These are phyloP conservation scores for Salvia sclarea DNA, from an alignment of 305 asterid genomes.

Conservation along the genomic window DNA sequence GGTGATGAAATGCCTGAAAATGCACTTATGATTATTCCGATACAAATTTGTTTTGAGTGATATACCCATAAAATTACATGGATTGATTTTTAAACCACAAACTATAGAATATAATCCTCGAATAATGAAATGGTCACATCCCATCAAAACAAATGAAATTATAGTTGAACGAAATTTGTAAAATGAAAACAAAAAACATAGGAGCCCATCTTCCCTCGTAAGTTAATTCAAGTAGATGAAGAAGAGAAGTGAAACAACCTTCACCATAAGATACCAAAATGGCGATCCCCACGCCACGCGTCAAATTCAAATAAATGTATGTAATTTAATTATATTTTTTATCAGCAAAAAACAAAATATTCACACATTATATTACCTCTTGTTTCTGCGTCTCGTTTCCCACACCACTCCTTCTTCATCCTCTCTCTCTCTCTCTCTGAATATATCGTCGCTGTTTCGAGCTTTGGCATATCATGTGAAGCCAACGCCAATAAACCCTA, in stretches of 20 bases:
- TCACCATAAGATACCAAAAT: not conserved
- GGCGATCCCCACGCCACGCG: too few species aligned
- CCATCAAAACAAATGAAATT: not conserved
- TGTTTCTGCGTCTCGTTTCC: not conserved
- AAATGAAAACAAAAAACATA: not conserved
- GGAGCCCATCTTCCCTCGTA: too few species aligned
- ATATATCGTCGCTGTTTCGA: slow-evolving; percentile 18
- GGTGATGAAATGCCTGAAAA: too few species aligned
- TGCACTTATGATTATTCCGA: too few species aligned
- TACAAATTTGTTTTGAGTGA: too few species aligned
- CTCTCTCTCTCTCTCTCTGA: slow-evolving; percentile 1
- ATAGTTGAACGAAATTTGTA: not conserved
- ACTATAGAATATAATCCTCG: not conserved
- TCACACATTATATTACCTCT: not conserved
- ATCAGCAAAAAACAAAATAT: not conserved
- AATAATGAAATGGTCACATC: not conserved
- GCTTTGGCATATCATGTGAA: slow-evolving; percentile 34
- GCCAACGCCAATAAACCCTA: slow-evolving; percentile 1
- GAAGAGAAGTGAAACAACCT: too few species aligned
- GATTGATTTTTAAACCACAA: not conserved
- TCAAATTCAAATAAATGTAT: not conserved
- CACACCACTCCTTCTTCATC: slow-evolving; percentile 1
- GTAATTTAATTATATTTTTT: not conserved
- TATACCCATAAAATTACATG: too few species aligned
- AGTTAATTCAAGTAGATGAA: too few species aligned